Evolutionary conservation across 1,284 basidiomycete genomes (phyloP), one percentile per base, ranked within the genome.

Genomic region (Leccinum brunneo-olivaceum): DNA sequence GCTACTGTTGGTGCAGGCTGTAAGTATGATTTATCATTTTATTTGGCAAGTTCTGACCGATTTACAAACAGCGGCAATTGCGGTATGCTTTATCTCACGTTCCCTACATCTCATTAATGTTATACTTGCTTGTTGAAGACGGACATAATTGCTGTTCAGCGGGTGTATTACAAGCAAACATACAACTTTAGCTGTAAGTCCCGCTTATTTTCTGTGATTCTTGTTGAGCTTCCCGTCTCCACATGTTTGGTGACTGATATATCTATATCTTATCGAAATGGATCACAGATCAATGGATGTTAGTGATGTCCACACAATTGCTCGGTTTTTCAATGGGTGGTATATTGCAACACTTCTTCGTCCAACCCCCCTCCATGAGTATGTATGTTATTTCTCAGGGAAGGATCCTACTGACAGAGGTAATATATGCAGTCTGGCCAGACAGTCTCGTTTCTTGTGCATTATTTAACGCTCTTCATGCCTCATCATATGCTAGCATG

Each of bases 371-470:
- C 0, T 86, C 86, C 0, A 91, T 96, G 88, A 89, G 81, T 65
- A 50, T 11, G 60, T 68, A 25, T 25, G 25, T 51, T 53, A 5
- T 11, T 34, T 38, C 4, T 6, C n/a, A n/a, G n/a, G n/a, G n/a
- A n/a, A n/a, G n/a, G n/a, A n/a, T n/a, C n/a, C n/a, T n/a, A n/a
- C n/a, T n/a, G n/a, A n/a, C n/a, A n/a, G n/a, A n/a, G n/a, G n/a
- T n/a, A n/a, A n/a, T n/a, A n/a, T n/a, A n/a, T n/a, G n/a, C n/a
- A 76, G 74, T 95, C 52, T 95, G 92, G 92, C 91, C 91, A 0
- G 71, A 76, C 20, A 86, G 87, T 47, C 73, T 95, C 7, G 87
- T 92, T 15, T 76, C 73, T 12, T 85, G 88, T 48, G 87, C 90
- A 2, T 77, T 90, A 18, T 84, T 95, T 69, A 84, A 84, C 64